These are phyloP conservation scores for Pichia pseudocactophila DNA, from an alignment of 805 yeast genomes.

Conservation along the genomic window DNA sequence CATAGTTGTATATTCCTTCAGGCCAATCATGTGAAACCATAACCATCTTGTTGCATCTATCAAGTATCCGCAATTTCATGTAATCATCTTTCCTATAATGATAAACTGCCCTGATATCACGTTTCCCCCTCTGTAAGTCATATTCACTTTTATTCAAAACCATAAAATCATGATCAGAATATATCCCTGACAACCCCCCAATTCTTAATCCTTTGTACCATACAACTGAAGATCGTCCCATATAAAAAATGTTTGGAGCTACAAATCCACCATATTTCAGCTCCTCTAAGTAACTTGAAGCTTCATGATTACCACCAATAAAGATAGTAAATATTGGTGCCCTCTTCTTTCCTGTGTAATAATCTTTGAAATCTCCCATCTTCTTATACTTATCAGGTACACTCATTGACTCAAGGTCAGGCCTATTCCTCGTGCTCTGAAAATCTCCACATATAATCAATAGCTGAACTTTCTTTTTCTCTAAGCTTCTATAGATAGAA, in stretches of 20 bases:
- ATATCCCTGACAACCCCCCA: constrained; percentile 82
- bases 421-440: constrained; percentile 59
- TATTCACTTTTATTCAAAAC: constrained; percentile 29
- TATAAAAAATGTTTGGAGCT: constrained; percentile 75
- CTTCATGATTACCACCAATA: constrained; percentile 94
- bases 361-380: constrained; percentile 73
- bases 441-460: constrained; percentile 87
- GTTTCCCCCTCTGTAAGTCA: constrained; percentile 38
- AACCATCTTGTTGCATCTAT: constrained; percentile 34
- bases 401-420: constrained; percentile 61
- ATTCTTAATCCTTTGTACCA: constrained; percentile 71
- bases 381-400: constrained; percentile 71
- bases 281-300: constrained; percentile 67
- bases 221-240: constrained; percentile 71
- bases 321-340: constrained; percentile 79
- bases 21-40: constrained; percentile 95
- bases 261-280: constrained; percentile 87
- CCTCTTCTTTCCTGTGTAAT: constrained; percentile 45
- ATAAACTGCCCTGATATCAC: constrained; percentile 50
- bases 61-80: constrained; percentile 41
- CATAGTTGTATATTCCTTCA: constrained; percentile 57
- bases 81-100: constrained; percentile 65
- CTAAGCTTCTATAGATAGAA: constrained; percentile 37
- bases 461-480: constrained; percentile 36
- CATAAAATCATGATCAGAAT: constrained; percentile 41